Percentiles rank a stretch among this genome's conserved stretches.
These are phyloP conservation scores for Rugonectria rugulosa DNA, from an alignment of 2,329 filamentous ascomycete species.

Conservation along the genomic window DNA sequence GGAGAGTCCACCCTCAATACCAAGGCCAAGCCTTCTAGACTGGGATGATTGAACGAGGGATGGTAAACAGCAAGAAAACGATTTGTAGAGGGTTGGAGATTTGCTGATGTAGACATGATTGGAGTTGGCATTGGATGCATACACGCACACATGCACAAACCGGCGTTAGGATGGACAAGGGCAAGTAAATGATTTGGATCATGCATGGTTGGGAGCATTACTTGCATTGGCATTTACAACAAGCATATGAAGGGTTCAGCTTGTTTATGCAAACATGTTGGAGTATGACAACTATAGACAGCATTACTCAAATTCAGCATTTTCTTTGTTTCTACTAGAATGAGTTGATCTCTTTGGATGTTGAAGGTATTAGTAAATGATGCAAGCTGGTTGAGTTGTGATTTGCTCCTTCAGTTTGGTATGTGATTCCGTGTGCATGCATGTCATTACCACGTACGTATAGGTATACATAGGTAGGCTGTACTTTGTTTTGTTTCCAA, in stretches of 20 bases:
- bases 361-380: too few relatives aligned
- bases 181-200: slow-evolving; percentile 18
- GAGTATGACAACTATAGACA: slow-evolving; percentile 14
- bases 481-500: too few relatives aligned
- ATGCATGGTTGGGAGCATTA: slow-evolving; percentile 17
- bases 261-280: slow-evolving; percentile 16
- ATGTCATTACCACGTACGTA: too few relatives aligned
- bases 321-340: slow-evolving; percentile 5
- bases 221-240: slow-evolving; percentile 20
- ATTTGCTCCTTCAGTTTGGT: too few relatives aligned
- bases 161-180: slow-evolving; percentile 30
- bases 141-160: slow-evolving; percentile 24
- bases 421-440: too few relatives aligned
- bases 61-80: not conserved
- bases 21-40: slow-evolving; percentile 49
- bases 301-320: slow-evolving; percentile 5
- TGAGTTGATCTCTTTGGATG: too few relatives aligned
- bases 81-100: not conserved
- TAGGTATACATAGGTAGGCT: too few relatives aligned
- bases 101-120: slow-evolving; percentile 24
- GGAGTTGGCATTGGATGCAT: slow-evolving; percentile 23
- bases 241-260: slow-evolving; percentile 18
- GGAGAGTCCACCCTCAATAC: slow-evolving; percentile 41
- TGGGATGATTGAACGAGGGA: not conserved
- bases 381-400: too few relatives aligned